Conservation (phyloP, 305 asterid species). For the Stenogyne calaminthoides region DNA sequence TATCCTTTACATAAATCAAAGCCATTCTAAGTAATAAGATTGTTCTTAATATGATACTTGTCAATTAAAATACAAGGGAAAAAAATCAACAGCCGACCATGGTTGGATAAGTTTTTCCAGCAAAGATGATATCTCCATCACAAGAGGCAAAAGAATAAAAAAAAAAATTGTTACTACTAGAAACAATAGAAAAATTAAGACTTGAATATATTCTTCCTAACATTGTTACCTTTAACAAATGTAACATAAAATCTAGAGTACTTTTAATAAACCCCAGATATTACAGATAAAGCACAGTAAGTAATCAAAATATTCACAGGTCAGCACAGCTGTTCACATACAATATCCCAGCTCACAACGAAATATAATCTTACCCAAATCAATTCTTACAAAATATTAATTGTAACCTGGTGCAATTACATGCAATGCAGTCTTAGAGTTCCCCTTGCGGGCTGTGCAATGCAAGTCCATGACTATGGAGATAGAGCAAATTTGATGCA, state of each 20-base stretch:
- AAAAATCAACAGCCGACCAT: background rate
- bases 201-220: background rate
- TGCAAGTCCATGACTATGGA: background rate
- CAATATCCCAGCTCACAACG: background rate
- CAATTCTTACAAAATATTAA: conserved; percentile 5
- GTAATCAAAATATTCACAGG: background rate
- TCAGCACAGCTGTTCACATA: background rate
- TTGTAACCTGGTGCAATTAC: background rate
- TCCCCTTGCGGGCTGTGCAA: background rate
- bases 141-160: background rate
- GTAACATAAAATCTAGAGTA: background rate
- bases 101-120: background rate
- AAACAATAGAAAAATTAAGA: background rate
- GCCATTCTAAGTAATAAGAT: background rate
- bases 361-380: conserved; percentile 1
- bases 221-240: background rate
- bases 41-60: background rate
- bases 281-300: background rate
- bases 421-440: background rate
- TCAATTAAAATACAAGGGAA: background rate
- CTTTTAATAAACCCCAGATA: background rate
- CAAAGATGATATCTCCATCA: conserved; percentile 3
- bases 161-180: background rate
- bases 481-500: background rate
- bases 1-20: background rate